Evolutionary conservation across 2,329 filamentous ascomycete species (phyloP).

Genomic region (Sclerotinia borealis): DNA sequence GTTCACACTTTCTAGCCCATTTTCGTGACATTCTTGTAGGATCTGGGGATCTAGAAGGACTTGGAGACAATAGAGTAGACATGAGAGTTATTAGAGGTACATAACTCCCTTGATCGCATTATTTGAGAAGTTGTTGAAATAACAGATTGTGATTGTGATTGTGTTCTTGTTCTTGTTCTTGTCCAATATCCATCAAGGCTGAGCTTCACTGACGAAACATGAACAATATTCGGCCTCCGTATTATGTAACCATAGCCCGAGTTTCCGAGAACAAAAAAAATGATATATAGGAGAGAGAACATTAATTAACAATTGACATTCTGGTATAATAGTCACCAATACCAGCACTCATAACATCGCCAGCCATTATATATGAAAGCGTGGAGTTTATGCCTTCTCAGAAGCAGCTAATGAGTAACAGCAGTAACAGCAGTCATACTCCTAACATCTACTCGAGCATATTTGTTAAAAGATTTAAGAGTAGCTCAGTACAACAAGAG

Average conservation of each 20-base stretch:
- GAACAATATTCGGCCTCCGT: neutral
- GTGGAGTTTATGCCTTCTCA: neutral
- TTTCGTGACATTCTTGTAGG: constrained; percentile 45
- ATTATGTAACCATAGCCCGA: too few species aligned
- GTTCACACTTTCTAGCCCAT: constrained; percentile 68
- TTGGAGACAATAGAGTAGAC: constrained; percentile 23
- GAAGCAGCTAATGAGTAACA: neutral
- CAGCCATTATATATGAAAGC: neutral
- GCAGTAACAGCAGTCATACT: neutral
- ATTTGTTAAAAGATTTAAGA: too few species aligned
- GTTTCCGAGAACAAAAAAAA: neutral
- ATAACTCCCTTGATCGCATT: constrained; percentile 1
- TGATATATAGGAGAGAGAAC: neutral
- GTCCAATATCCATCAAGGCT: neutral
- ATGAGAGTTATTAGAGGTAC: constrained; percentile 17
- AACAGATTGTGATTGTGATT: neutral
- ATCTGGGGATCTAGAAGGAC: constrained; percentile 31
- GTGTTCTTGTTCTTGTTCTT: neutral
- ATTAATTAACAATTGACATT: neutral
- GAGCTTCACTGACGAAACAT: neutral
- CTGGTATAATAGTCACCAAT: neutral
- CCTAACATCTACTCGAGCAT: too few species aligned
- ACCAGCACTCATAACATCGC: neutral
- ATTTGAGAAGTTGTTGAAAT: neutral
- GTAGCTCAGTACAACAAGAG: too few species aligned